phyloP scores from a whole-genome alignment of 1,284 basidiomycete genomes.

The Coniophora puteana region DNA sequence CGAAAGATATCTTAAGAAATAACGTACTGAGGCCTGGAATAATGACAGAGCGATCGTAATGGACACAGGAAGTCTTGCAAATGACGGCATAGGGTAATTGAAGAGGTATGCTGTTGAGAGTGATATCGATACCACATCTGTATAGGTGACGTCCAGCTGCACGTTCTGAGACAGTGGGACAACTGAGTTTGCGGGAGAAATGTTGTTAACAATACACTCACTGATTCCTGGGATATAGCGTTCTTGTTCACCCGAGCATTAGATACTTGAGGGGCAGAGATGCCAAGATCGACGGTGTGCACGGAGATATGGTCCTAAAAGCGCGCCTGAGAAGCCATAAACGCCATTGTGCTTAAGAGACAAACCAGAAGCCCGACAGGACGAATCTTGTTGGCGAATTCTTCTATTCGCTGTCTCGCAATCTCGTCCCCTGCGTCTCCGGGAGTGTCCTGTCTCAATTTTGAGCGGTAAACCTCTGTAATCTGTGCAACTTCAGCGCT shows the following conservation, averaged over 20 bases:
- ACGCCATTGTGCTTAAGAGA: conserved; percentile 1
- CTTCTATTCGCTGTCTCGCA: conserved; percentile 65
- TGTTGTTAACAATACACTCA: conserved; percentile 11
- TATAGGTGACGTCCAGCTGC: conserved; percentile 60
- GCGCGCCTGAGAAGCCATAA: conserved; percentile 4
- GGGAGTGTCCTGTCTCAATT: conserved; percentile 55
- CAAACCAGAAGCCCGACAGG: conserved; percentile 66
- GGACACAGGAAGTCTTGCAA: conserved; percentile 77
- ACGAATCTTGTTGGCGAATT: conserved; percentile 66
- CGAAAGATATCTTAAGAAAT: conserved; percentile 6
- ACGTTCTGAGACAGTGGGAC: conserved; percentile 34
- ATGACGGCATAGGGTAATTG: conserved; percentile 76
- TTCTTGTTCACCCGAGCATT: conserved; percentile 43
- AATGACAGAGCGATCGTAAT: conserved; percentile 74
- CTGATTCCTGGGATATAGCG: conserved; percentile 16
- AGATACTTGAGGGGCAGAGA: conserved; percentile 61
- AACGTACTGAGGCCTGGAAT: conserved; percentile 64
- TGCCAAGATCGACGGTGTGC: conserved; percentile 70
- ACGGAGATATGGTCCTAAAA: conserved; percentile 72
- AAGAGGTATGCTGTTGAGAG: conserved; percentile 80
- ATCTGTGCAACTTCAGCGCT: conserved; percentile 42
- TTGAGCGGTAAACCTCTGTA: conserved; percentile 66
- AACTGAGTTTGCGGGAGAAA: conserved; percentile 17
- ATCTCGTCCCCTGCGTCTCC: conserved; percentile 70
- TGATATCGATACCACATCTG: conserved; percentile 68